Percentiles rank a stretch among this genome's conserved stretches.
These are phyloP conservation scores for Erucastrum elatum DNA, from an alignment of 345 rosid genomes.

Conservation along the genomic window DNA sequence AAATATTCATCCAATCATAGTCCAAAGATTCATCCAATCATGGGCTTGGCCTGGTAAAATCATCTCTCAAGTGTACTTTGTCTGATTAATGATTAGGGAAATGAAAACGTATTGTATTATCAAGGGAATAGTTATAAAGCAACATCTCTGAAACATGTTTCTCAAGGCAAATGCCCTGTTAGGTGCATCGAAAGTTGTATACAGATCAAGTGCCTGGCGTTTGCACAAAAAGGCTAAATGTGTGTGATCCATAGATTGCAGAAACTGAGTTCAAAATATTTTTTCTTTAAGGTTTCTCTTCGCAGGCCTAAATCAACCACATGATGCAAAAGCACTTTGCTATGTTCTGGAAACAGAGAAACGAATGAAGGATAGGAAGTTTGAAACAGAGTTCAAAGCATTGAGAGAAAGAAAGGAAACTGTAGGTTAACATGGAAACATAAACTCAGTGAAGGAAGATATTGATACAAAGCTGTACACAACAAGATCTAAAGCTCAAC, in stretches of 20 bases:
- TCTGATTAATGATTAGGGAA: too few species aligned
- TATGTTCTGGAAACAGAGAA: neutral
- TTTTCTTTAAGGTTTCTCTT: neutral
- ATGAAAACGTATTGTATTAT: too few species aligned
- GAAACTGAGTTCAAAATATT: neutral
- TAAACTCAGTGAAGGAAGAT: constrained; percentile 71
- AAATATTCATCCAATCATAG: too few species aligned
- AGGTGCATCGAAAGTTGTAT: neutral
- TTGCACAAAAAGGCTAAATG: neutral
- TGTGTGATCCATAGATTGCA: neutral
- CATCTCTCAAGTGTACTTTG: too few species aligned
- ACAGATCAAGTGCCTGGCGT: neutral
- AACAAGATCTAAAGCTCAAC: constrained; percentile 57
- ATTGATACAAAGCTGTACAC: constrained; percentile 73
- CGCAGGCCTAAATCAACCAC: neutral
- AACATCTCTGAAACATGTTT: neutral
- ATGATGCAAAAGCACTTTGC: neutral
- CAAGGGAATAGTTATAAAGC: too few species aligned
- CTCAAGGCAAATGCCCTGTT: neutral
- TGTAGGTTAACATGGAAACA: constrained; percentile 67
- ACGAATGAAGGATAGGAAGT: constrained; percentile 36
- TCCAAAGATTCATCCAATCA: too few species aligned
- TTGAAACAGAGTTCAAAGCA: constrained; percentile 49
- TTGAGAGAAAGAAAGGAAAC: constrained; percentile 53
- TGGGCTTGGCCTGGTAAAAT: too few species aligned